Evolutionary conservation across 2,329 filamentous ascomycete genomes (phyloP), one percentile per base, ranked within the genome.

Genomic region (Diaporthe longicolla): DNA sequence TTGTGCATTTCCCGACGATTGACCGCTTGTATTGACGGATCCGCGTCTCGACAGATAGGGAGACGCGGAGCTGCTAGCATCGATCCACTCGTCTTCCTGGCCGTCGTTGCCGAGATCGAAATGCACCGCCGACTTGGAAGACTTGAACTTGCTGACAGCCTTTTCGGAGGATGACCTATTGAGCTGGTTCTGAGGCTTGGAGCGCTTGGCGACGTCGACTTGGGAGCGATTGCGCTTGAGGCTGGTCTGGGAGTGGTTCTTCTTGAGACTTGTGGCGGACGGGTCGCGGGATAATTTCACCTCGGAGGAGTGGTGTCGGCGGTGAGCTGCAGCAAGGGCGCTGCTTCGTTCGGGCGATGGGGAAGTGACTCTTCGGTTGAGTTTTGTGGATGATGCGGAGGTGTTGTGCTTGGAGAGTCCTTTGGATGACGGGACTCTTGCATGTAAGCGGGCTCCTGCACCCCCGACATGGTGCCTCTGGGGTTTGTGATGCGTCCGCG

Each of bases 71-170:
- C 86, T 87, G 81, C 90, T 92, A 74, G 90, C 90, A 82, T 93
- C 91, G 55, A 92, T 89, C 91, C 91, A 93, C 83, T 90, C 90
- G 85, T 91, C 89, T 70, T 89, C 87, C 76, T 85, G 79, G 32
- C 81, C 82, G 79, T 87, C 85, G 78, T 85, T 87, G 70, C 90
- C 91, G 71, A 93, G 85, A 78, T 92, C 90, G 78, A 93, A 93
- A 79, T 91, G 90, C 43, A 92, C 91, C 76, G 89, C 87, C 35
- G 82, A 81, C 79, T 88, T 89, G 77, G 77, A 77, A 66, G 82
- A 80, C 77, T 83, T 85, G 76, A 84, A 79, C 77, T 86, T 86
- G 78, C 83, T 82, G 74, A 87, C 84, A 74, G 84, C 83, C 37
- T 86, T 87, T 71, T 89, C 87, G 70, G 88, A 89, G 17, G 85